phyloP scores from a whole-genome alignment of 2,329 filamentous ascomycete species.

The Proliferodiscus dingleyae region DNA sequence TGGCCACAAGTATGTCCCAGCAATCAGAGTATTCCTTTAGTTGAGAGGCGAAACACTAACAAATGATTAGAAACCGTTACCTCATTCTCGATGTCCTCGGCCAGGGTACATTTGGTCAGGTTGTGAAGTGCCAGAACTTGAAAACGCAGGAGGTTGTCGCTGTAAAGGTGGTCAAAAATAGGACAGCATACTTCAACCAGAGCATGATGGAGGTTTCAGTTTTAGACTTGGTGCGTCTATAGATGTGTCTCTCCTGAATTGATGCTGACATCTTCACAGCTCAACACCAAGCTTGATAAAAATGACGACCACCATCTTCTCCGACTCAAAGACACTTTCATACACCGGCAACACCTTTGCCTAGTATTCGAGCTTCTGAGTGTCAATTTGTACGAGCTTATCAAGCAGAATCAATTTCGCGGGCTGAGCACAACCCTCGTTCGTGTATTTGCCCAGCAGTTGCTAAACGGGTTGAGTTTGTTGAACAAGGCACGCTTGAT shows the following conservation, averaged over 20 bases:
- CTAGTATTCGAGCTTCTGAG: conserved; percentile 94
- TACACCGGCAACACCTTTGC: conserved; percentile 94
- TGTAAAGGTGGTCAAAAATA: conserved; percentile 98
- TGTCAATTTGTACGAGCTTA: conserved; percentile 96
- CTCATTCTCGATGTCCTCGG: conserved; percentile 94
- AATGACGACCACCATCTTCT: conserved; percentile 97
- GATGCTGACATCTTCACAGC: conserved; percentile 43
- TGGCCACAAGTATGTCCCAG: conserved; percentile 75
- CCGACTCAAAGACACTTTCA: conserved; percentile 94
- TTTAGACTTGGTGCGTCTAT: conserved; percentile 70
- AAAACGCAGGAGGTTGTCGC: conserved; percentile 98
- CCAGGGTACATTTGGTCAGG: conserved; percentile 96
- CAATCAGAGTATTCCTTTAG: conserved; percentile 18
- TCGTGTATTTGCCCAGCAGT: conserved; percentile 93
- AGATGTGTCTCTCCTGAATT: neutral
- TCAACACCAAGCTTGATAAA: conserved; percentile 98
- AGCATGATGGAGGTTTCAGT: conserved; percentile 99
- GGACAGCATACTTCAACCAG: conserved; percentile 98
- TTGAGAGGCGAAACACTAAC: conserved; percentile 26
- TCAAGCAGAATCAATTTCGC: conserved; percentile 99
- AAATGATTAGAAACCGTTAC: conserved; percentile 70
- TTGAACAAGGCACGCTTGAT: conserved; percentile 96
- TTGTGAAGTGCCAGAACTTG: conserved; percentile 97
- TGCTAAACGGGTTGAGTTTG: conserved; percentile 85
- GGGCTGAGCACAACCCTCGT: conserved; percentile 95